Conservation (phyloP, 1,284 basidiomycete species). For the Tilletia walkeri region DNA sequence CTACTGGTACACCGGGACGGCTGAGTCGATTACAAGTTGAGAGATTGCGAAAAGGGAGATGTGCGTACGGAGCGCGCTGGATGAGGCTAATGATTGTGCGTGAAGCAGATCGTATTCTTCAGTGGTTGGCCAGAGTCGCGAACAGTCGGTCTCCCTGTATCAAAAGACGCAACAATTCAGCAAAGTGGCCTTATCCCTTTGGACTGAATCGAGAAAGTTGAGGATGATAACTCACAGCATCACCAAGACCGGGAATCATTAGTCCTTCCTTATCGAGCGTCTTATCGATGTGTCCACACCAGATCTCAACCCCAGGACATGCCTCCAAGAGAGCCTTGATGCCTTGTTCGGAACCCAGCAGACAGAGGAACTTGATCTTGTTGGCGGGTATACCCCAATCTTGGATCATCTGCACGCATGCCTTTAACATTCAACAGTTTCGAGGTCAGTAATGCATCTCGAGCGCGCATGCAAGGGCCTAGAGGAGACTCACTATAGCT, state of each 20-base stretch:
- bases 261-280: slow-evolving; percentile 43
- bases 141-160: slow-evolving; percentile 39
- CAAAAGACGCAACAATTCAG: neutral
- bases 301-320: slow-evolving; percentile 78
- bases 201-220: slow-evolving; percentile 1
- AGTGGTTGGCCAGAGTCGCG: slow-evolving; percentile 26
- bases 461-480: no score
- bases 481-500: slow-evolving; percentile 62
- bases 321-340: slow-evolving; percentile 67
- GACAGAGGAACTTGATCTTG: slow-evolving; percentile 76
- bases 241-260: slow-evolving; percentile 50
- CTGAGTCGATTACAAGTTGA: no score
- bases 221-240: slow-evolving; percentile 31
- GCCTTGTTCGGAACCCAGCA: slow-evolving; percentile 77
- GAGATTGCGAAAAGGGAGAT: no score
- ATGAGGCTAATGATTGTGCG: no score
- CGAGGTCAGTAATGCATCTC: no score
- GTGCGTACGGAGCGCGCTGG: no score
- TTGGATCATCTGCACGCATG: slow-evolving; percentile 50
- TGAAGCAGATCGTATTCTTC: neutral
- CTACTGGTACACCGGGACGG: no score
- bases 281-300: slow-evolving; percentile 44
- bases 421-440: slow-evolving; percentile 21
- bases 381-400: slow-evolving; percentile 54
- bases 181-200: neutral